A percentile compares a stretch with the other conserved stretches of the same genome.
These are phyloP conservation scores for Alternaria postmessia DNA, from an alignment of 2,329 filamentous ascomycete species.

Conservation along the genomic window DNA sequence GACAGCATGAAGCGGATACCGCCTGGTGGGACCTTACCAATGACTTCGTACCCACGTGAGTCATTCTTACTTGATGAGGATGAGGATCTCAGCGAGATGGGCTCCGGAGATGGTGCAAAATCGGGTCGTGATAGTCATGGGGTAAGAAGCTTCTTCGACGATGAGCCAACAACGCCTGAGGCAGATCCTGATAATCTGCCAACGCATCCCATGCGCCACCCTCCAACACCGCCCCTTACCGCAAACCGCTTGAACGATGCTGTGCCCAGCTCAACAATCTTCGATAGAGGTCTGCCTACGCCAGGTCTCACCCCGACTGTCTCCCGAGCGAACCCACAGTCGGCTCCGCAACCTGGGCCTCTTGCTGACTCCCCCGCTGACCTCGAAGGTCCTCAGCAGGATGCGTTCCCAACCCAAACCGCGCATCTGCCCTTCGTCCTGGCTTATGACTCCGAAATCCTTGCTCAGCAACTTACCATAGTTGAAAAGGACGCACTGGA, in stretches of 20 bases:
- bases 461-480: slow-evolving; percentile 84
- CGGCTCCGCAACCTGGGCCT: slow-evolving; percentile 22
- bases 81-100: slow-evolving; percentile 63
- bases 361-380: slow-evolving; percentile 35
- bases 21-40: slow-evolving; percentile 53
- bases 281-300: slow-evolving; percentile 48
- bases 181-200: slow-evolving; percentile 39
- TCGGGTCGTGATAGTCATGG: slow-evolving; percentile 50
- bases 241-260: slow-evolving; percentile 42
- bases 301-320: slow-evolving; percentile 50
- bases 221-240: slow-evolving; percentile 56
- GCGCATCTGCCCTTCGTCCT: slow-evolving; percentile 79
- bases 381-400: slow-evolving; percentile 28
- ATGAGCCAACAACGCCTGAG: slow-evolving; percentile 51
- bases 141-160: slow-evolving; percentile 60
- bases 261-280: slow-evolving; percentile 38
- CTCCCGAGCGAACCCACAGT: slow-evolving; percentile 33
- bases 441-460: slow-evolving; percentile 78
- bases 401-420: slow-evolving; percentile 13
- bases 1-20: slow-evolving; percentile 61
- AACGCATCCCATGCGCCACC: slow-evolving; percentile 48
- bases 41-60: slow-evolving; percentile 36
- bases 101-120: slow-evolving; percentile 60
- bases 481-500: slow-evolving; percentile 87
- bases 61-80: slow-evolving; percentile 64